Evolutionary conservation across 352 stramenopile genomes (phyloP), one percentile per base, ranked within the genome.

Genomic region (Phytopythium chamaehyphon): DNA sequence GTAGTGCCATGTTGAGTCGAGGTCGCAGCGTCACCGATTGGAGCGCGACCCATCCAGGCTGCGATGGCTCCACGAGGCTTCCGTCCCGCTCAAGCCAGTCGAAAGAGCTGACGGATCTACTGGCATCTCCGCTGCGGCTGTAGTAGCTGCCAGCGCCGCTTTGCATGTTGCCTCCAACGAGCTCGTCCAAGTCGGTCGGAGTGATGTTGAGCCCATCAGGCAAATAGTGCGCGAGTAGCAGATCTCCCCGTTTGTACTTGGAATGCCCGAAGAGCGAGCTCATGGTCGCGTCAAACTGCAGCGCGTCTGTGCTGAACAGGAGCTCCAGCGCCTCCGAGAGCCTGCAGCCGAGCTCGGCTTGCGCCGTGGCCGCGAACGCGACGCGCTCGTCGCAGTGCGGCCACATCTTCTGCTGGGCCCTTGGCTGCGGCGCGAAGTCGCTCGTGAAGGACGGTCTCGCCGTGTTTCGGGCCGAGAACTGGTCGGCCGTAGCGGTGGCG

Each of bases 281-380:
- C 76, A 87, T 85, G 28, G 64, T 83, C 14, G 59, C 60, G 51
- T 82, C 68, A 40, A 82, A 75, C 37, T 86, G 71, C 24, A 73
- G 47, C 9, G 54, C 19, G 8, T 90, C 73, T n/a, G 64, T 67
- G 44, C 69, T 86, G 52, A 88, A 90, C 14, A 90, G 66, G 64
- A 73, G 69, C 9, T 74, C 76, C 47, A 85, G 58, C 1, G 73
- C 76, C 33, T 90, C 79, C 15, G 71, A 56, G 23, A 86, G 23
- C 31, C 71, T 60, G 48, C 79, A 86, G 31, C 66, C 67, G 5
- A 90, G 57, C 11, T 80, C 71, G 11, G 75, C 78, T 48, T 85
- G 74, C 12, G 69, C 67, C 6, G 81, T 69, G 4, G 69, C 67
- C 1, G 79, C 79, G 46, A 85, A 90, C 1, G 65, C 54, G 55